Evolutionary conservation across 768 basidiomycete genomes (phyloP), one percentile per base, ranked within the genome.

Genomic region (Mycena kentingensis): DNA sequence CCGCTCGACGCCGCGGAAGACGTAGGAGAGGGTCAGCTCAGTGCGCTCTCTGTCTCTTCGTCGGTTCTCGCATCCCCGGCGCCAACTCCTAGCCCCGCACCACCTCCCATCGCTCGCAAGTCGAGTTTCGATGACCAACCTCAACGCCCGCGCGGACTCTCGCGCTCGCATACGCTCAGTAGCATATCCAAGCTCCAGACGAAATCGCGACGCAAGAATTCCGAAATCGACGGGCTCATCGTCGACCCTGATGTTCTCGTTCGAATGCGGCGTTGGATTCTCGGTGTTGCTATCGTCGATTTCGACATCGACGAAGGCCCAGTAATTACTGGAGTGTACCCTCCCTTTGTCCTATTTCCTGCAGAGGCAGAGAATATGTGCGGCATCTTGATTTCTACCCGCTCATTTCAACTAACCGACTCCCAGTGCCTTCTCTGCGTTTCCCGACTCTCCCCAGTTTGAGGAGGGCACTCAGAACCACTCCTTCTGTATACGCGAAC

Each of bases 231-330:
- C 39, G 70, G 73, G 8, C 70, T 87, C 12, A 65, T 73, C 5
- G 74, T 88, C 32, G 73, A 82, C 18, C 60, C 67, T 2, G 76
- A 75, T 25, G 79, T 77, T 18, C 54, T 82, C 13, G 61, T 61
- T 25, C 79, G 71, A 46, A 74, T 92, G 65, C 74, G 78, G 22
- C 68, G 82, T 48, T 92, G 90, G 90, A 80, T 84, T 2, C 65
- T 87, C 49, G 76, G 84, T 15, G 76, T 91, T 42, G 82, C 77
- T 38, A 74, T 90, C 47, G 89, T 93, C 31, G 85, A 94, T 59
- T 97, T 97, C 63, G 93, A 97, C 70, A 68, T 93, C 39, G 93
- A 96, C 58, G 73, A 87, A 42, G 93, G 93, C 3, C 93, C 93
- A 8, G 82, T 88, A 5, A 75, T 96, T 21, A 79, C 82, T 47